Evolutionary conservation across 106 monocot genomes (phyloP).

Genomic region (Gastrodia elata): DNA sequence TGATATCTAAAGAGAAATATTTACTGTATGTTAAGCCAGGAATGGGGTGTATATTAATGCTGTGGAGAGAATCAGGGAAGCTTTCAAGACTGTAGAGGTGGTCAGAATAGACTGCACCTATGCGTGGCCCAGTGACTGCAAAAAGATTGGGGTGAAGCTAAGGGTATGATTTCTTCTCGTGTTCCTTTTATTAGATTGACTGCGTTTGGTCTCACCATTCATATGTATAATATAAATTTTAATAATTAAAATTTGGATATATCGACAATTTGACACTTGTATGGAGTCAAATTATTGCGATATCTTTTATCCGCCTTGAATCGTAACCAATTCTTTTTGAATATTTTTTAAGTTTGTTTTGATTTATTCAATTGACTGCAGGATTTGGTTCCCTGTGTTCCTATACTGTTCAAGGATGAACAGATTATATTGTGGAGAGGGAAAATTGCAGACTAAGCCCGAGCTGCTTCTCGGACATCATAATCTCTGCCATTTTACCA

Average conservation of each 20-base stretch:
- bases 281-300: not conserved
- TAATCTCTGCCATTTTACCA: no score
- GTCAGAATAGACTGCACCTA: slow-evolving; percentile 61
- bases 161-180: slow-evolving; percentile 53
- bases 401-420: slow-evolving; percentile 47
- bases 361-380: slow-evolving; percentile 14
- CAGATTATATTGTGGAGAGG: slow-evolving; percentile 72
- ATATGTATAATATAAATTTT: not conserved
- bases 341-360: no score
- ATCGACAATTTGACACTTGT: not conserved
- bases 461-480: no score
- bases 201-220: not conserved
- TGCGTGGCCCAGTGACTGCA: slow-evolving; percentile 64
- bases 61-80: slow-evolving; percentile 51
- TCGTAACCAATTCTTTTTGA: no score
- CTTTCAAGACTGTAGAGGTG: slow-evolving; percentile 65
- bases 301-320: not conserved
- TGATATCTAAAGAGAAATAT: not conserved
- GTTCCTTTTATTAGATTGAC: not conserved
- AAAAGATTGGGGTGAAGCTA: slow-evolving; percentile 89
- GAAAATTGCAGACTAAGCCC: no score
- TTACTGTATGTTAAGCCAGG: slow-evolving; percentile 49
- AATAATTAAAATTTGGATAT: not conserved
- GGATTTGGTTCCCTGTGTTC: slow-evolving; percentile 80
- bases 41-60: slow-evolving; percentile 89